phyloP scores from a whole-genome alignment of 2,329 filamentous ascomycete genomes.

The Pezicula carpinea region DNA sequence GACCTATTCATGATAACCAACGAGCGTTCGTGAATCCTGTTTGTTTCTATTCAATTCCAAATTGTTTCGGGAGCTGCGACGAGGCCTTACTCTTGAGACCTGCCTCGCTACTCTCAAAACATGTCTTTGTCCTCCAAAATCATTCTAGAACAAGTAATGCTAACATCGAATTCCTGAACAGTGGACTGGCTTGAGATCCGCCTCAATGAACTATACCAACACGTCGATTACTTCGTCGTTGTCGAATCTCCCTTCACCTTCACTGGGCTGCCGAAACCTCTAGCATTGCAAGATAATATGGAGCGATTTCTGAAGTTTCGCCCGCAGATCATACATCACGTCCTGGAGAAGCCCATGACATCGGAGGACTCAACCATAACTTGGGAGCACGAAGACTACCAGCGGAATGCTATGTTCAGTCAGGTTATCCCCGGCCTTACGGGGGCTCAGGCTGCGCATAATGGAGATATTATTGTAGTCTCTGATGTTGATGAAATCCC shows the following conservation, averaged over 20 bases:
- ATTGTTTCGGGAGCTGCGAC: no score
- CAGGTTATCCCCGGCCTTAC: constrained; percentile 41
- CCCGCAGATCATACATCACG: constrained; percentile 57
- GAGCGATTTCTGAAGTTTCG: constrained; percentile 46
- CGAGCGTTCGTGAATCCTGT: no score
- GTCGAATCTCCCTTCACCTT: constrained; percentile 56
- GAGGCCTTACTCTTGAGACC: no score
- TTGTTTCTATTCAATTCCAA: no score
- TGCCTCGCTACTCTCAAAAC: no score
- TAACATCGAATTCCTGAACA: no score
- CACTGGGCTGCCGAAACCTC: constrained; percentile 49
- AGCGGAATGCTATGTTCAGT: constrained; percentile 52
- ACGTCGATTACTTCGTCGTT: constrained; percentile 62
- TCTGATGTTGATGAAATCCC: constrained; percentile 43
- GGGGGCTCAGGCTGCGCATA: constrained; percentile 24
- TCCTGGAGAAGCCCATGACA: constrained; percentile 36
- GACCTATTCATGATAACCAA: constrained; percentile 59
- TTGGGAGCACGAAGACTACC: constrained; percentile 49
- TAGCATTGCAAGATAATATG: constrained; percentile 49
- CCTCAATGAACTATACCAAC: constrained; percentile 49
- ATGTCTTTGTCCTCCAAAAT: no score
- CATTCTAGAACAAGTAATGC: no score
- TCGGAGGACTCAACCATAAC: constrained; percentile 33
- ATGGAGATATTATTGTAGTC: constrained; percentile 39
- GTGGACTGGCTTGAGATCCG: constrained; percentile 64